Evolutionary conservation across 1,139 yeast genomes (phyloP), one percentile per base, ranked within the genome.

Genomic region (Wickerhamomyces sp.): DNA sequence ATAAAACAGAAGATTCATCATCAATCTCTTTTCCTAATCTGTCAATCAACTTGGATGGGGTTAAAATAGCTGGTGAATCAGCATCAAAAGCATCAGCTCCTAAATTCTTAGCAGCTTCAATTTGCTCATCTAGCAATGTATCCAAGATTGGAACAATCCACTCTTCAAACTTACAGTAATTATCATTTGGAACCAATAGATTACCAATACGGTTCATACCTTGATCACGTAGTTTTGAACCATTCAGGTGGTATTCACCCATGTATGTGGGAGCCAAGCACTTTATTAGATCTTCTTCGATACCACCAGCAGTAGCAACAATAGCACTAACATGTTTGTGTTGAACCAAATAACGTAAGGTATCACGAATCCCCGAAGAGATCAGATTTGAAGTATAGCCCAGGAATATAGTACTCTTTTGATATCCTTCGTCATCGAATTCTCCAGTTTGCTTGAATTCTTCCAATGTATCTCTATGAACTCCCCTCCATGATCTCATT

Each of bases 141-240:
- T 91, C 96, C 58, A 93, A 75, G 45, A 93, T 78, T 32, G 99
- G 99, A 34, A 93, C 94, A 57, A 93, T 87, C 99, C 99, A 93
- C 66, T 94, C 99, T 68, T 93, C 99, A 61, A 93, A 93, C 62
- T 81, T 83, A 72, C 98, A 91, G 70, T 93, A 93, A 71, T 93
- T 93, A 65, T 94, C 99, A 65, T 93, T 93, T 44, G 99, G 99
- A 45, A 93, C 99, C 58, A 93, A 73, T 65, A 93, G 75, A 66
- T 93, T 94, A 51, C 99, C 99, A 58, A 94, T 94, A 69, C 99
- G 82, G 71, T 93, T 93, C 84, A 93, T 82, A 50, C 99, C 99
- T 66, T 90, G 85, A 44, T 90, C 96, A 66, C 99, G 81, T 55
- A 93, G 76, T 35, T 78, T 74, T 49, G 82, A 75, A 50, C 99